Evolutionary conservation across 345 rosid species (phyloP).

Genomic region (Carallia brachiata): DNA sequence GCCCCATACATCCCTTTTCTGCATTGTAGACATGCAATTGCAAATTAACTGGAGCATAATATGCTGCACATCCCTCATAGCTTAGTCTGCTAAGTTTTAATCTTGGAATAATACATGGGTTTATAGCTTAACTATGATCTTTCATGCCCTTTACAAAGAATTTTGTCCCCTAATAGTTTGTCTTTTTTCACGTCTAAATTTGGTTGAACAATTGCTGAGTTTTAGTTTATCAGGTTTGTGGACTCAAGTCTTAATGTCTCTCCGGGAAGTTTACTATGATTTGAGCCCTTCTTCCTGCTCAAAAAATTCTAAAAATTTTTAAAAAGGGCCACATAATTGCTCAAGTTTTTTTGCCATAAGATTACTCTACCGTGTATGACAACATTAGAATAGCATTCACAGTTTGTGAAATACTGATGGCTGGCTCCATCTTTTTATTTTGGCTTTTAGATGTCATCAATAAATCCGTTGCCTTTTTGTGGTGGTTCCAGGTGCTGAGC

Average conservation of each 20-base stretch:
- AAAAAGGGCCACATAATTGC: no score
- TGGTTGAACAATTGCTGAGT: no score
- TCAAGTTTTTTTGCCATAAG: no score
- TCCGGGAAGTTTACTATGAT: background rate
- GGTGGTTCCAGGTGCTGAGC: slow-evolving; percentile 73
- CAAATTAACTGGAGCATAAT: background rate
- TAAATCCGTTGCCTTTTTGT: slow-evolving; percentile 4
- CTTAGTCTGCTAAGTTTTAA: no score
- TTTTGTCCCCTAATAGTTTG: no score
- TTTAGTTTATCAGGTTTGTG: background rate
- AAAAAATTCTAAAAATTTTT: background rate
- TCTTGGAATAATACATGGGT: no score
- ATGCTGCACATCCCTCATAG: no score
- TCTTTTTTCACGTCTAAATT: no score
- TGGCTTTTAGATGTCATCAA: background rate
- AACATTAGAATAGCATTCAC: background rate
- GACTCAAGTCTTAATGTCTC: background rate
- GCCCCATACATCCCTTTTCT: background rate
- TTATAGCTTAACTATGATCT: no score
- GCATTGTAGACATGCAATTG: background rate
- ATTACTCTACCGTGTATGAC: background rate
- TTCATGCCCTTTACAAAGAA: no score
- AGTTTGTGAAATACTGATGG: background rate
- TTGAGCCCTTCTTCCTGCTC: background rate
- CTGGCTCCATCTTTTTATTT: background rate